Conservation (phyloP, 2,329 filamentous ascomycete genomes). For the Nemania sp. region DNA sequence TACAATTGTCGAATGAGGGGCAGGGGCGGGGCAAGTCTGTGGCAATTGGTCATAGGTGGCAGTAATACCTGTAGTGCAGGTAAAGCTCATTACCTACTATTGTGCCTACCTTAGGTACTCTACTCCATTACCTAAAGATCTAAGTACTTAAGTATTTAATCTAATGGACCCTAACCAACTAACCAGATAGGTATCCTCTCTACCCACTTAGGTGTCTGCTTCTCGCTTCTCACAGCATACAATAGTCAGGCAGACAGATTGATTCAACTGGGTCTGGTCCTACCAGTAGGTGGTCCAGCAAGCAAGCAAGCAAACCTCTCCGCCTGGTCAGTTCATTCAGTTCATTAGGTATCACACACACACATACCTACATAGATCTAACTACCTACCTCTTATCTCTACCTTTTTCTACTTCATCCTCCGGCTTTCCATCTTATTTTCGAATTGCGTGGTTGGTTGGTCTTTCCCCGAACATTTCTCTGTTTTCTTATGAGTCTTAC, state of each 20-base stretch:
- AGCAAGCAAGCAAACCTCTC: background rate
- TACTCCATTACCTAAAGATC: background rate
- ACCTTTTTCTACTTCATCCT: background rate
- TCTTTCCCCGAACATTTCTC: background rate
- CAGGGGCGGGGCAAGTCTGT: too few species aligned
- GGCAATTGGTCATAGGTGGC: too few species aligned
- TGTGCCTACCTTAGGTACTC: too few species aligned
- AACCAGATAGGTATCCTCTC: background rate
- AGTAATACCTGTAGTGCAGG: too few species aligned
- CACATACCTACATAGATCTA: background rate
- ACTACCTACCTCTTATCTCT: too few species aligned
- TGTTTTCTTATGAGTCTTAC: too few species aligned
- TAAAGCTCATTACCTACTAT: too few species aligned
- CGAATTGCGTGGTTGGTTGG: background rate
- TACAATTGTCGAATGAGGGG: background rate
- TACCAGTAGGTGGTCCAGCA: too few species aligned
- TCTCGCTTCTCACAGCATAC: background rate
- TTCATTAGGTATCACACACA: background rate
- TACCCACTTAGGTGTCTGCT: constrained; percentile 18
- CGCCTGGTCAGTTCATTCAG: background rate
- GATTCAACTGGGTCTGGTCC: background rate
- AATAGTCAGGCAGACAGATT: background rate
- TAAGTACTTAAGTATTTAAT: background rate
- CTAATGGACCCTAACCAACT: background rate
- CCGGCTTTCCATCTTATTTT: background rate